Conservation (phyloP, 2,329 filamentous ascomycete species). For the Biscogniauxia marginata region DNA sequence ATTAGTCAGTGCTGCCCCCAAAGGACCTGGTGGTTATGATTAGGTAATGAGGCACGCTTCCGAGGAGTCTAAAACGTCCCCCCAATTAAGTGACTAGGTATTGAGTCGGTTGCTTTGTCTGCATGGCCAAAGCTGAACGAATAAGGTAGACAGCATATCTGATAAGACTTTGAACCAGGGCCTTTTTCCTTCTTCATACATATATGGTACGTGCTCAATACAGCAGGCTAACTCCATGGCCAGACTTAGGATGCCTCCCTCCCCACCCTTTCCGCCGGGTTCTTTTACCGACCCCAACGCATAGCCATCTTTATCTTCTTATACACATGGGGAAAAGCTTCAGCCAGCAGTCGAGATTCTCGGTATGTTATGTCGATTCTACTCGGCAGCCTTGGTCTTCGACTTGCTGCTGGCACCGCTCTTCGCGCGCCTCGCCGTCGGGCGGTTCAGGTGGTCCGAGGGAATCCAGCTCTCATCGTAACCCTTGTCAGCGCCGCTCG, state of each 20-base stretch:
- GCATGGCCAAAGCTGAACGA: too few relatives aligned
- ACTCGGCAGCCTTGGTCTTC: constrained; percentile 36
- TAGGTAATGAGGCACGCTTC: too few relatives aligned
- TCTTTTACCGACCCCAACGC: not conserved
- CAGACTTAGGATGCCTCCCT: not conserved
- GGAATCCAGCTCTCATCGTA: constrained; percentile 97
- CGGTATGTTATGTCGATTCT: constrained; percentile 16
- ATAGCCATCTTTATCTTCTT: not conserved
- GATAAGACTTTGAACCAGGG: not conserved
- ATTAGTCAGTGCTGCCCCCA: too few relatives aligned
- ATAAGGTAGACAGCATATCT: not conserved
- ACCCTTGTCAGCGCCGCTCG: constrained; percentile 65
- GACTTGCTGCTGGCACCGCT: constrained; percentile 50
- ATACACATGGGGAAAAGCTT: not conserved
- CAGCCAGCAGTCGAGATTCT: not conserved
- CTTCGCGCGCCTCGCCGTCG: constrained; percentile 68
- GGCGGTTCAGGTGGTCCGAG: constrained; percentile 82
- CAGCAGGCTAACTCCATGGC: not conserved
- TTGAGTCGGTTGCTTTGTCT: too few relatives aligned
- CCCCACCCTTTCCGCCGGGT: not conserved
- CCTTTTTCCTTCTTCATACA: not conserved
- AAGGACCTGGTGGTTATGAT: too few relatives aligned
- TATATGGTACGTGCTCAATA: not conserved
- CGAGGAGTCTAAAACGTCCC: too few relatives aligned
- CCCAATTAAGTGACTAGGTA: too few relatives aligned